Base-by-base conservation (phyloP, 306 rosid genomes). In the Crotalaria pallida region DNA sequence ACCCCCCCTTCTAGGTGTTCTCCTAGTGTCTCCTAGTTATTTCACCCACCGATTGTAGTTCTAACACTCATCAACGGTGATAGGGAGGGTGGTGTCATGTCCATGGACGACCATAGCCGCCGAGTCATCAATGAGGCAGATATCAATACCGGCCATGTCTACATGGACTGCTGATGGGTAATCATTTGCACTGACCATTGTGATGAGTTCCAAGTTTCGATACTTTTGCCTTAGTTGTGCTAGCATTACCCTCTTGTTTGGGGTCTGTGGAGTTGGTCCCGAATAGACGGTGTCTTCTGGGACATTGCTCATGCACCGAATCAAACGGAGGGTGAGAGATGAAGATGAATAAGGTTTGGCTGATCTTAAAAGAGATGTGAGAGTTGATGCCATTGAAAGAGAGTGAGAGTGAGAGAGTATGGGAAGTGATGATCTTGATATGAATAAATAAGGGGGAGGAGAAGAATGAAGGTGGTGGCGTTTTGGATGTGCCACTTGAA, bases 81-180 rank as follows among this genome's bases (percentile, higher is more conserved):
- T 91, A 0, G 97, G 93, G 4, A 91, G 84, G 0, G 96, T 91
- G 55, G 97, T 91, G 74, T 91, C 91, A 21, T 91, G 78, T 1
- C 97, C 98, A n/a, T 90, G 98, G 12, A 94, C 97, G 10, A 90
- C 98, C 98, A 94, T 94, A 72, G 98, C 55, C 0, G 88, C 96
- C 5, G 98, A 94, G 71, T 94, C 98, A 0, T 97, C 97, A 15
- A 90, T 97, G 3, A 94, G 84, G 18, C 88, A 85, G 6, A 94
- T 44, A 65, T 91, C 93, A 10, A 91, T 77, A 4, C 71, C 87
- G 22, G 93, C 96, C 34, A 67, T 80, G 29, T 91, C 93, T 2
- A 91, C 9, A 74, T 91, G 97, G 34, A 91, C 93, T 0, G 87
- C 97, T 0, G 97, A 77, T 1, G 98, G 95, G 86, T 94, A 94